Percentiles rank a stretch among this genome's conserved stretches.
Conservation (phyloP, 2,329 filamentous ascomycete genomes). For the Trichoderma oligosporum region DNA sequence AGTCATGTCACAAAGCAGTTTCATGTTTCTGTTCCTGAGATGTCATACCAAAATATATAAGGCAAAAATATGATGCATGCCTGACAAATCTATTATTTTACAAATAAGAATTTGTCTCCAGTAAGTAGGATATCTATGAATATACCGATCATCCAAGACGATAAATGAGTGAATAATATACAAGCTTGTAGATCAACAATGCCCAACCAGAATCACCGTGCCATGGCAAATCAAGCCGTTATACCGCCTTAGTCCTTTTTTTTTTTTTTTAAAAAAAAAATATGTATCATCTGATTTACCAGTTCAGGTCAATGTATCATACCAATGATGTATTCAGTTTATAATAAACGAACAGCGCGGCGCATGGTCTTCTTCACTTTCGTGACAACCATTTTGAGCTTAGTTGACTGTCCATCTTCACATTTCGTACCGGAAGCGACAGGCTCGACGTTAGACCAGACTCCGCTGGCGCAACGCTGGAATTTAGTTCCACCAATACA, state of each 20-base stretch:
- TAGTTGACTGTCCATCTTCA: constrained; percentile 37
- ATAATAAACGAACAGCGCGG: constrained; percentile 27
- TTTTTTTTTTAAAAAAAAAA: no score
- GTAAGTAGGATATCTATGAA: neutral
- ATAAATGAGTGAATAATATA: neutral
- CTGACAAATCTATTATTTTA: neutral
- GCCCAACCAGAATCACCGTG: neutral
- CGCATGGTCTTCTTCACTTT: constrained; percentile 26
- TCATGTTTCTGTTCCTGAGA: no score
- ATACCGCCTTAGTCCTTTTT: no score
- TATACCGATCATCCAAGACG: neutral
- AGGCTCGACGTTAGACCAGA: constrained; percentile 43
- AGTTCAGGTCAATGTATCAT: no score
- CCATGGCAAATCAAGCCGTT: neutral
- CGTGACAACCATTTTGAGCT: constrained; percentile 35
- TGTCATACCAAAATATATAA: no score
- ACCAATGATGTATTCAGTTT: no score
- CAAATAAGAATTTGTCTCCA: neutral
- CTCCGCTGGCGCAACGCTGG: constrained; percentile 53
- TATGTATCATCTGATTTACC: no score
- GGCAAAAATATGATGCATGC: neutral
- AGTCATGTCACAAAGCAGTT: no score
- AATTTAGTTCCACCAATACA: constrained; percentile 48
- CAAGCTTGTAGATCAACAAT: neutral
- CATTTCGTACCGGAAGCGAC: constrained; percentile 48